Evolutionary conservation across 805 yeast genomes (phyloP), one percentile per base, ranked within the genome.

Genomic region (Saccharomycopsis sp.): DNA sequence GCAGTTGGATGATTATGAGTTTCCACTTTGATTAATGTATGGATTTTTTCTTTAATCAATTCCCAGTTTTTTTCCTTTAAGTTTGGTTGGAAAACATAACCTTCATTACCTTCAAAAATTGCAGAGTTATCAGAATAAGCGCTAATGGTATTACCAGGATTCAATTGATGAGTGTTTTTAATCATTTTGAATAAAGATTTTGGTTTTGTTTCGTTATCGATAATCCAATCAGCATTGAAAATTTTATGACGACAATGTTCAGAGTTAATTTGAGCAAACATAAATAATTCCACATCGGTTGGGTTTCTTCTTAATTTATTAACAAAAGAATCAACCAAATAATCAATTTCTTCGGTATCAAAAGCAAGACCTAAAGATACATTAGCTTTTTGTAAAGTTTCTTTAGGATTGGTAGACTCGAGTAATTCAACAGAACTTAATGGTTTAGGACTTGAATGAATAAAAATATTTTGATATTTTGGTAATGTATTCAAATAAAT

Each of bases 1-100:
- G 98, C 98, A 20, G 99, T 92, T 41, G 99, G 99, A 61, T 92
- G 99, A 65, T 92, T 92, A 62, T 92, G 99, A 20, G 99, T 92
- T 64, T 92, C 99, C 39, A 92, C 98, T 61, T 92, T 92, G 56
- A 88, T 84, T 51, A 92, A 67, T 55, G 94, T 85, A 49, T 88
- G 92, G 17, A 89, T 94, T 36, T 65, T 67, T 64, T 92, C 99
- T 49, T 71, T 70, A 44, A 64, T 70, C 17, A 89, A 69, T 30
- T 64, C 62, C 94, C 96, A 92, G 51, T 69, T 70, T 52, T 80
- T 74, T 31, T 84, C 66, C 36, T 66, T 61, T 48, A 76, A 66
- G 56, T 86, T 85, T 36, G 97, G 96, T 5, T 94, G 74, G 57
- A 64, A 88, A 51, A 72, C 71, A 57, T 70, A 82, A n/a, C 46